Evolutionary conservation across 2,329 filamentous ascomycete genomes (phyloP).

Genomic region (Leptographium wingfieldii): DNA sequence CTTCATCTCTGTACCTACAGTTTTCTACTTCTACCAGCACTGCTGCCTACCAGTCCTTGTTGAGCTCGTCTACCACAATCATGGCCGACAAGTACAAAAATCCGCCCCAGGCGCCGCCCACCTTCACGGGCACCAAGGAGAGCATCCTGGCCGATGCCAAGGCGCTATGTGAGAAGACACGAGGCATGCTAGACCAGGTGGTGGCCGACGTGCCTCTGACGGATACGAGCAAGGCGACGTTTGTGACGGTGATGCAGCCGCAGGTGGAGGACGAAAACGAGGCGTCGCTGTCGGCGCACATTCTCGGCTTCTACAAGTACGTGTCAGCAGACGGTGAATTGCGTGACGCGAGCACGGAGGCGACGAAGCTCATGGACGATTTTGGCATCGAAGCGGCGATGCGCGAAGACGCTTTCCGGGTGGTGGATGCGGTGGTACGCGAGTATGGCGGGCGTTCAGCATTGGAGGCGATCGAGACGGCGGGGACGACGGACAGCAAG

Average conservation of each 20-base stretch:
- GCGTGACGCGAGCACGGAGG: slow-evolving; percentile 63
- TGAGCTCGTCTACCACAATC: slow-evolving; percentile 36
- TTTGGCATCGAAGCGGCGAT: slow-evolving; percentile 68
- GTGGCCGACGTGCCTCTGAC: slow-evolving; percentile 44
- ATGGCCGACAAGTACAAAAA: slow-evolving; percentile 54
- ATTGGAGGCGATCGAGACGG: slow-evolving; percentile 27
- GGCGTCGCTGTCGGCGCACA: slow-evolving; percentile 45
- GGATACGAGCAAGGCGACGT: slow-evolving; percentile 38
- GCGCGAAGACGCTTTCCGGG: slow-evolving; percentile 67
- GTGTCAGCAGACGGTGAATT: slow-evolving; percentile 57
- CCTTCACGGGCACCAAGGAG: slow-evolving; percentile 63
- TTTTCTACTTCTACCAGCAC: slow-evolving; percentile 15
- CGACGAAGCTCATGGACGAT: slow-evolving; percentile 63
- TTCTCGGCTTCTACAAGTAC: slow-evolving; percentile 70
- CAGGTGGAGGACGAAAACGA: slow-evolving; percentile 63
- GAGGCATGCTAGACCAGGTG: slow-evolving; percentile 53
- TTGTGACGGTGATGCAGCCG: slow-evolving; percentile 45
- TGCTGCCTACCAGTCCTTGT: slow-evolving; percentile 21
- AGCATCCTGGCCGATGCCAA: slow-evolving; percentile 56
- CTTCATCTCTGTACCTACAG: neutral
- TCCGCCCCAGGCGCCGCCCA: slow-evolving; percentile 65
- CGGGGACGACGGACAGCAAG: slow-evolving; percentile 18
- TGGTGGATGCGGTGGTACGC: slow-evolving; percentile 46
- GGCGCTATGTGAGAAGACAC: slow-evolving; percentile 48
- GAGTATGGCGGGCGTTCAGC: slow-evolving; percentile 29